Conservation (phyloP, 345 rosid genomes). For the Ceriops decandra region DNA sequence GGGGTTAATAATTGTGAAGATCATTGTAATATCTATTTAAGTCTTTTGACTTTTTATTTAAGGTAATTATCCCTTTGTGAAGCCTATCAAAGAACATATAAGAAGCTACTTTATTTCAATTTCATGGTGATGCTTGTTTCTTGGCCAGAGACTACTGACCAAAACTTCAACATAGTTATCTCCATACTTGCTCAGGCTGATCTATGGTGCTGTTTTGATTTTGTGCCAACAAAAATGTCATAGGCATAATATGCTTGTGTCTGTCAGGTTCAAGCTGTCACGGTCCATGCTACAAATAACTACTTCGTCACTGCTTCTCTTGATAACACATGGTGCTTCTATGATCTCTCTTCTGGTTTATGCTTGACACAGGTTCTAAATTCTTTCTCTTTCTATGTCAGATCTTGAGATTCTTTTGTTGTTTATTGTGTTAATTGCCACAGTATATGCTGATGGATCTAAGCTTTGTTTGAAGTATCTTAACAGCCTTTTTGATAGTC, state of each 20-base stretch:
- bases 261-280: conserved; percentile 91
- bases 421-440: not conserved
- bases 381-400: not conserved
- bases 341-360: conserved; percentile 77
- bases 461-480: no score
- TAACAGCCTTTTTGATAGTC: no score
- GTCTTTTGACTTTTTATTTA: no score
- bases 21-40: no score
- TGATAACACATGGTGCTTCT: conserved; percentile 92
- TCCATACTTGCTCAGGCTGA: not conserved
- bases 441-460: not conserved
- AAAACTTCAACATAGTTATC: not conserved
- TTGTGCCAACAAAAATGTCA: not conserved
- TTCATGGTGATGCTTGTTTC: not conserved
- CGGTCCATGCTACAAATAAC: conserved; percentile 90
- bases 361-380: conserved; percentile 79
- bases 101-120: not conserved
- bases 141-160: not conserved
- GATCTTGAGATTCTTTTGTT: not conserved
- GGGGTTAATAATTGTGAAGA: no score
- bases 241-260: conserved; percentile 1
- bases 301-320: conserved; percentile 96
- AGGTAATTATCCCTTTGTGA: no score
- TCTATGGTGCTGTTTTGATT: not conserved
- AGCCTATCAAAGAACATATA: not conserved